Percentiles rank a stretch among this genome's conserved stretches.
These are phyloP conservation scores for Boletus vinaceobasis DNA, from an alignment of 768 basidiomycete genomes.

Conservation along the genomic window DNA sequence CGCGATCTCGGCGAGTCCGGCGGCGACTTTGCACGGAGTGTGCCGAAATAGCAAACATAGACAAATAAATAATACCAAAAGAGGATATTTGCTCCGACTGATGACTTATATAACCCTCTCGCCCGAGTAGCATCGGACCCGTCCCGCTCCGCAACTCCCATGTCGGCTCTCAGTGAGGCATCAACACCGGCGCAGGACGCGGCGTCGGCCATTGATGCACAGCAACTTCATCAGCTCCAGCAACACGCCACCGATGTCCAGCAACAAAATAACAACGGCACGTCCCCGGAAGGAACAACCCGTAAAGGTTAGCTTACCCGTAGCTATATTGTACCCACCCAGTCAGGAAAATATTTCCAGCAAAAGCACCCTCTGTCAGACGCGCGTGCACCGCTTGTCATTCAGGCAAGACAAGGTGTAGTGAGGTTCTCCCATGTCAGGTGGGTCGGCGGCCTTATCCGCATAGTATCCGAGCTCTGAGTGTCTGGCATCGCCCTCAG, in stretches of 20 bases:
- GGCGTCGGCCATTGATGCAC: slow-evolving; percentile 56
- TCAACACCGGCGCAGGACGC: slow-evolving; percentile 65
- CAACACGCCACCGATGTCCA: slow-evolving; percentile 35
- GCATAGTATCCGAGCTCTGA: slow-evolving; percentile 7
- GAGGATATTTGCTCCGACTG: slow-evolving; percentile 28
- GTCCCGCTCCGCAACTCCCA: slow-evolving; percentile 47
- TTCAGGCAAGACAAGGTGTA: slow-evolving; percentile 79
- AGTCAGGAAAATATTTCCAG: slow-evolving; percentile 35
- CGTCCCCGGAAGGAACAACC: slow-evolving; percentile 31
- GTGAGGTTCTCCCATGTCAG: slow-evolving; percentile 80
- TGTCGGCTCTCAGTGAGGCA: slow-evolving; percentile 76
- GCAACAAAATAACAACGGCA: slow-evolving; percentile 30
- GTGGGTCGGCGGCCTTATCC: slow-evolving; percentile 33
- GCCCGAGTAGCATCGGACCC: slow-evolving; percentile 29
- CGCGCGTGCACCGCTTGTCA: slow-evolving; percentile 80
- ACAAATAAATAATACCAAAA: slow-evolving; percentile 23
- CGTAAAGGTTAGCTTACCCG: slow-evolving; percentile 57
- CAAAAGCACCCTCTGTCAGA: slow-evolving; percentile 78
- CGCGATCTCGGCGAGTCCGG: slow-evolving; percentile 5
- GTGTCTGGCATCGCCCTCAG: slow-evolving; percentile 34
- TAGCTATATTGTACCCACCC: slow-evolving; percentile 8
- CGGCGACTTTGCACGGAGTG: slow-evolving; percentile 9
- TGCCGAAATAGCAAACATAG: slow-evolving; percentile 24
- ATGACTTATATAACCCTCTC: slow-evolving; percentile 25
- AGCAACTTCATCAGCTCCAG: slow-evolving; percentile 45